Evolutionary conservation across 768 basidiomycete species (phyloP).

Genomic region (Termitomyces heimii): DNA sequence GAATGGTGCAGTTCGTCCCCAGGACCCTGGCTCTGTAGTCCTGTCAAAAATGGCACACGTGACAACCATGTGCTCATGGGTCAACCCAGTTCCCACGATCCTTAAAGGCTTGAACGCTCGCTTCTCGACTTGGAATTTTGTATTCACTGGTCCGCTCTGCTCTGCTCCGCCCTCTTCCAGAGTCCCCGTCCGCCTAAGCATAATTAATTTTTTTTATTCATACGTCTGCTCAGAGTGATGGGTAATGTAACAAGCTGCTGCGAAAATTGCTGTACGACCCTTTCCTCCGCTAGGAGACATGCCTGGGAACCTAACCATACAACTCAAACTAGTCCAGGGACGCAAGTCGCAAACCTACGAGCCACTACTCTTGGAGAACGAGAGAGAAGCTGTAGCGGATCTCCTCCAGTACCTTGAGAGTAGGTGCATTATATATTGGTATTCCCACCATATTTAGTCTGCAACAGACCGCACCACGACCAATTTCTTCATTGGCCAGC

Average conservation of each 20-base stretch:
- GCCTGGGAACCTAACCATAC: slow-evolving; percentile 16
- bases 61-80: not conserved
- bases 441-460: slow-evolving; percentile 3
- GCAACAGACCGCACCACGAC: slow-evolving; percentile 88
- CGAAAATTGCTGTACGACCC: slow-evolving; percentile 69
- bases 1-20: too few species aligned
- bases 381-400: slow-evolving; percentile 97
- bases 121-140: slow-evolving; percentile 13
- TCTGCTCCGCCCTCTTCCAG: slow-evolving; percentile 9
- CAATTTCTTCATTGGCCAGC: slow-evolving; percentile 95
- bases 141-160: slow-evolving; percentile 12
- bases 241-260: slow-evolving; percentile 78
- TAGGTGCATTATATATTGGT: slow-evolving; percentile 31
- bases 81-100: slow-evolving; percentile 8
- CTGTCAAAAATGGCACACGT: too few species aligned
- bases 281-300: slow-evolving; percentile 5
- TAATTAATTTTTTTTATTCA: slow-evolving; percentile 1
- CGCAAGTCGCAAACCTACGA: slow-evolving; percentile 85
- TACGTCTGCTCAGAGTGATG: slow-evolving; percentile 34
- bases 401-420: slow-evolving; percentile 97
- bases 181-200: slow-evolving; percentile 8
- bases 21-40: too few species aligned
- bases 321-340: slow-evolving; percentile 52
- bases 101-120: slow-evolving; percentile 2
- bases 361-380: slow-evolving; percentile 83